Evolutionary conservation across 164 flowering plant species (phyloP).

Genomic region (Tetrastigma voinierianum): DNA sequence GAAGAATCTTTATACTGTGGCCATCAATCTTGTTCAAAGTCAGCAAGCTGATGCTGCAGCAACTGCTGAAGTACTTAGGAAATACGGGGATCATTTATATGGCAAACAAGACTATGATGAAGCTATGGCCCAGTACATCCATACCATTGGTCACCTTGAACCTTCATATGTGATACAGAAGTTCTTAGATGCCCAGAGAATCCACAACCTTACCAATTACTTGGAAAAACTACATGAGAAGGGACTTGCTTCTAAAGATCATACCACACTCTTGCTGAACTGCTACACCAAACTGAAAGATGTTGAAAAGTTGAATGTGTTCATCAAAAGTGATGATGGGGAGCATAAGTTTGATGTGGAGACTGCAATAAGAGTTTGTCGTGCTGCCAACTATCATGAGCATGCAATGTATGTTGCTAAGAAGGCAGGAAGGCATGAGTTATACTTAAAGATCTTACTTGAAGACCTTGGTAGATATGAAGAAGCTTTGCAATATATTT

Average conservation of each 20-base stretch:
- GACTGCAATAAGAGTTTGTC: slow-evolving; percentile 96
- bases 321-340: slow-evolving; percentile 89
- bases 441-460: slow-evolving; percentile 93
- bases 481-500: slow-evolving; percentile 90
- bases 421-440: slow-evolving; percentile 92
- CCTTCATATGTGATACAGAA: slow-evolving; percentile 98
- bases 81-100: slow-evolving; percentile 95
- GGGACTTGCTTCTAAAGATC: slow-evolving; percentile 95
- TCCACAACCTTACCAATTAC: slow-evolving; percentile 97
- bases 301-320: slow-evolving; percentile 78
- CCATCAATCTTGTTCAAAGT: slow-evolving; percentile 93
- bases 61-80: slow-evolving; percentile 91
- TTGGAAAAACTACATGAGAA: slow-evolving; percentile 95
- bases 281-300: slow-evolving; percentile 97
- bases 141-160: slow-evolving; percentile 94
- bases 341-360: slow-evolving; percentile 97
- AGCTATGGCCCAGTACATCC: slow-evolving; percentile 93
- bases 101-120: slow-evolving; percentile 94
- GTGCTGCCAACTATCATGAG: slow-evolving; percentile 97
- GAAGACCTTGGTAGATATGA: slow-evolving; percentile 89
- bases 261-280: slow-evolving; percentile 90
- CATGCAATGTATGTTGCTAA: slow-evolving; percentile 99
- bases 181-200: slow-evolving; percentile 95
- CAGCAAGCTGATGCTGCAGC: slow-evolving; percentile 99
- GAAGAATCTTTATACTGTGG: slow-evolving; percentile 93